Conservation (phyloP, 257 asterid species). For the Nicotiana paniculata region DNA sequence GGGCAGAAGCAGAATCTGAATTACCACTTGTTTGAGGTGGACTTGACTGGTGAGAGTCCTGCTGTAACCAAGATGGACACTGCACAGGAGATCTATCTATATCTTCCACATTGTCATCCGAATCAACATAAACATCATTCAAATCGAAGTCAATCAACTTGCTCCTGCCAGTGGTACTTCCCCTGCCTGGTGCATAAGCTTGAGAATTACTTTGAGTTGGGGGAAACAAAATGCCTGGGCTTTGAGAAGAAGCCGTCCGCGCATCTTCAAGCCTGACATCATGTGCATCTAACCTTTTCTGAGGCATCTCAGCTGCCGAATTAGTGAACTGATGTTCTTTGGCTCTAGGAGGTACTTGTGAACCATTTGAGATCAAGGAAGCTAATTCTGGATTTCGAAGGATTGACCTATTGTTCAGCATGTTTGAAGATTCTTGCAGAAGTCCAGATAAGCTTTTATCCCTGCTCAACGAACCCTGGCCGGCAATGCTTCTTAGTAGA, state of each 20-base stretch:
- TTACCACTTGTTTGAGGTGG: slow-evolving; percentile 79
- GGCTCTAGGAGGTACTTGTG: slow-evolving; percentile 37
- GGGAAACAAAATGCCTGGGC: slow-evolving; percentile 33
- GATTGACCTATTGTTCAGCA: slow-evolving; percentile 38
- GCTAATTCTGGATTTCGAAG: slow-evolving; percentile 38
- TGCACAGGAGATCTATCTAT: slow-evolving; percentile 43
- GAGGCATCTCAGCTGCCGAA: slow-evolving; percentile 33
- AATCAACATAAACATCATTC: slow-evolving; percentile 65
- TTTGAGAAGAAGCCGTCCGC: slow-evolving; percentile 34
- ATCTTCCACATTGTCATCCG: slow-evolving; percentile 62
- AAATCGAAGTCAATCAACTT: slow-evolving; percentile 61
- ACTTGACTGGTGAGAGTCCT: slow-evolving; percentile 64
- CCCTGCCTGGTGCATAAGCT: slow-evolving; percentile 36
- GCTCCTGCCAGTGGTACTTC: slow-evolving; percentile 48
- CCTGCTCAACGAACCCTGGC: slow-evolving; percentile 33
- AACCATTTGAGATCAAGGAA: slow-evolving; percentile 42
- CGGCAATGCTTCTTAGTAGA: slow-evolving; percentile 58
- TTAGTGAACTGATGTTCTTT: slow-evolving; percentile 28
- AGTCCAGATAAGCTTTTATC: slow-evolving; percentile 37
- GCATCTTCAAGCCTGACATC: slow-evolving; percentile 18
- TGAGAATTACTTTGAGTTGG: slow-evolving; percentile 31
- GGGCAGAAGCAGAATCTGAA: slow-evolving; percentile 78
- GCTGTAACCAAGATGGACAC: slow-evolving; percentile 64
- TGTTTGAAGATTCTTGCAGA: slow-evolving; percentile 38
- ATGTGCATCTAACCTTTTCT: slow-evolving; percentile 18